Evolutionary conservation across 345 rosid genomes (phyloP), one percentile per base, ranked within the genome.

Genomic region (Brassica juncea): DNA sequence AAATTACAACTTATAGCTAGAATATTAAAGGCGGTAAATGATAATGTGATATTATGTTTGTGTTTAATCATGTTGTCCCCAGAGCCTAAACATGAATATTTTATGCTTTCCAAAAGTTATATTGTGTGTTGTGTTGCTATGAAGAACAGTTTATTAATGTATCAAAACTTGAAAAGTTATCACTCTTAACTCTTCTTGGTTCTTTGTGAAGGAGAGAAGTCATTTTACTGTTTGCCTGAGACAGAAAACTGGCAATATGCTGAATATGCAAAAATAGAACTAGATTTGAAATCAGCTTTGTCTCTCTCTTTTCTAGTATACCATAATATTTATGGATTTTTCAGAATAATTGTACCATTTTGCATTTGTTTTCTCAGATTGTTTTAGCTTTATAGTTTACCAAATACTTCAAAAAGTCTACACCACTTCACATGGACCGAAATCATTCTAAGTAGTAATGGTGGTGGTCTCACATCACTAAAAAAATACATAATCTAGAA

Each of bases 371-470:
- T 57, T 34, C 71, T 35, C 75, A 11, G 28, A 63, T 64, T 70
- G 42, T 60, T 77, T 71, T 9, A 28, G 27, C 35, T 77, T 54
- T 52, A 2, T 63, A 23, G 31, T 11, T 65, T 37, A 47, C 59
- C 66, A 77, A 57, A 30, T 44, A 65, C 68, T 67, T 67, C 64
- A 59, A 79, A 73, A 79, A 60, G 64, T 59, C 70, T 73, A 32
- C 11, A 59, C 63, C 82, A 79, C 82, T 73, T 68, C 31, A 67
- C 64, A 61, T 73, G 82, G 74, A 73, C 78, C 58, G 60, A 47
- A 73, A 67, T 79, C 78, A 73, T 67, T 73, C 70, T 47, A 67
- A 72, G 52, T 66, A 58, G 55, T 73, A 15, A 74, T 73, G 70
- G 78, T 79, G 32, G 65, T 73, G 76, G 71, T 54, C 82, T 73